A percentile compares a stretch with the other conserved stretches of the same genome.
phyloP scores from a whole-genome alignment of 192 early-diverging fungal genomes.

The Kickxella alabastrina region DNA sequence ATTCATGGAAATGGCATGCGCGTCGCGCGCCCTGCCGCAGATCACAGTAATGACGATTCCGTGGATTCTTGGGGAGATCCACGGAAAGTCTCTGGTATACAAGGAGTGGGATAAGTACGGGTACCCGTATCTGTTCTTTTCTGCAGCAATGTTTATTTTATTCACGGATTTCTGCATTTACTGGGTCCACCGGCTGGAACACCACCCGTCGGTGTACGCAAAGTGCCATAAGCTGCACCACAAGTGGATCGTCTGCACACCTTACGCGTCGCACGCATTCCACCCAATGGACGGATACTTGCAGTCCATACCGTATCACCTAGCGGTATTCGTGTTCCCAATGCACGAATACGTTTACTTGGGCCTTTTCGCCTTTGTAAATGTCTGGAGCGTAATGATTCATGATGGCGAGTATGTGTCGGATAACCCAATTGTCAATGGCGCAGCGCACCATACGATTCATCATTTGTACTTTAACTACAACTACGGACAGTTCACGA shows the following conservation, averaged over 20 bases:
- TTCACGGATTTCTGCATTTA: conserved; percentile 96
- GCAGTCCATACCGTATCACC: conserved; percentile 94
- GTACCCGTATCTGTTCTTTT: conserved; percentile 67
- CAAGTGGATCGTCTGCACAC: conserved; percentile 91
- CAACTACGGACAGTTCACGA: conserved; percentile 99
- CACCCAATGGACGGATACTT: conserved; percentile 91
- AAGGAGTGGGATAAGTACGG: conserved; percentile 66
- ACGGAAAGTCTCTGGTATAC: conserved; percentile 85
- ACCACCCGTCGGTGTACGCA: conserved; percentile 87
- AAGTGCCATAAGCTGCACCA: conserved; percentile 85
- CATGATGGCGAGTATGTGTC: conserved; percentile 88
- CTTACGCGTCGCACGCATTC: conserved; percentile 94
- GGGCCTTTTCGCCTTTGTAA: conserved; percentile 78
- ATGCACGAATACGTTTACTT: conserved; percentile 93
- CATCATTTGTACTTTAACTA: conserved; percentile 99
- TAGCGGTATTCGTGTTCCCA: conserved; percentile 87
- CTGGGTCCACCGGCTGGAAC: conserved; percentile 92
- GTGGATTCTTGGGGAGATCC: conserved; percentile 87
- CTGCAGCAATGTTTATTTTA: conserved; percentile 71
- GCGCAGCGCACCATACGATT: conserved; percentile 93
- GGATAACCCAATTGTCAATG: conserved; percentile 69
- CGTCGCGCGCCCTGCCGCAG: conserved; percentile 72
- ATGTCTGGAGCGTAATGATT: conserved; percentile 96
- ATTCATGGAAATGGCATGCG: conserved; percentile 77
- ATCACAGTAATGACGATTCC: conserved; percentile 83